Evolutionary conservation across 2,329 filamentous ascomycete genomes (phyloP).

Genomic region (Colletotrichum zoysiae): DNA sequence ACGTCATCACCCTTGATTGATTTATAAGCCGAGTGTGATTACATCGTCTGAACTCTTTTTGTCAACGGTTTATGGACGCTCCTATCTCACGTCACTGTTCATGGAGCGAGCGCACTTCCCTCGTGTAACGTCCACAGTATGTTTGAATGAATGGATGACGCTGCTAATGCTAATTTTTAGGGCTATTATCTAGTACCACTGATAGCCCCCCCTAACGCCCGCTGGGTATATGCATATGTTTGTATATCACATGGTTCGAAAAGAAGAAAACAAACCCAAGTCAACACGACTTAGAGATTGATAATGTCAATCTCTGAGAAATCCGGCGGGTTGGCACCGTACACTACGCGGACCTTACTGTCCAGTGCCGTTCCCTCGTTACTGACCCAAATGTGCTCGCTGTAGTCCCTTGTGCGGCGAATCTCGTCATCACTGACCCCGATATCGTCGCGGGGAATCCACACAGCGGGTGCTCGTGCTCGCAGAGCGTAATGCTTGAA

Average conservation of each 20-base stretch:
- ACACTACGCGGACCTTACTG: slow-evolving; percentile 84
- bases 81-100: neutral
- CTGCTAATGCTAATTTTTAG: slow-evolving; percentile 8
- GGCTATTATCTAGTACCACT: slow-evolving; percentile 18
- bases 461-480: slow-evolving; percentile 86
- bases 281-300: slow-evolving; percentile 66
- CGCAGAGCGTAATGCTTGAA: slow-evolving; percentile 93
- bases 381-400: slow-evolving; percentile 89
- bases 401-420: slow-evolving; percentile 79
- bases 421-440: slow-evolving; percentile 95
- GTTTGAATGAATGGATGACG: neutral
- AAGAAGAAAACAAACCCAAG: neutral
- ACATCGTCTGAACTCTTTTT: neutral
- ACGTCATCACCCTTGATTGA: slow-evolving; percentile 37
- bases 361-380: slow-evolving; percentile 93
- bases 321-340: slow-evolving; percentile 87
- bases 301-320: slow-evolving; percentile 92
- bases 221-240: slow-evolving; percentile 36
- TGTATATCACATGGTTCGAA: slow-evolving; percentile 26
- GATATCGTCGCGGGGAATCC: slow-evolving; percentile 92
- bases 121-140: neutral
- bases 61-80: neutral
- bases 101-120: neutral
- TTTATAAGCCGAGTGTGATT: slow-evolving; percentile 30
- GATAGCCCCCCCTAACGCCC: slow-evolving; percentile 24